Conservation (phyloP, 352 stramenopile genomes). For the Pythium inflatum region DNA sequence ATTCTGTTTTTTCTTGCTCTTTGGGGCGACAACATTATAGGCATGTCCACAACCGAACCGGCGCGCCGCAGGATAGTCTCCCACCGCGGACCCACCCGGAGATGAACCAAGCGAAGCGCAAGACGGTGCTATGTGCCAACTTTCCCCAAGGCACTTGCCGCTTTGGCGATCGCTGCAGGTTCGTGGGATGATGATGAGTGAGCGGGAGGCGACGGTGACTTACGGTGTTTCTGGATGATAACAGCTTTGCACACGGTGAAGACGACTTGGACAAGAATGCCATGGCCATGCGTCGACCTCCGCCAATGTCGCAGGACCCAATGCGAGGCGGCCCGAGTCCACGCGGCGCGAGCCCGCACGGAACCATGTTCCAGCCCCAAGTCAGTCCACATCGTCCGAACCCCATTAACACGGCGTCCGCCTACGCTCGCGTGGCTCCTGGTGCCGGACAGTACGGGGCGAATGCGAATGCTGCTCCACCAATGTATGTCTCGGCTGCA, state of each 20-base stretch:
- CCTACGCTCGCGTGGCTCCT: slow-evolving; percentile 37
- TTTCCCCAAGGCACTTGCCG: slow-evolving; percentile 73
- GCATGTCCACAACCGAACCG: slow-evolving; percentile 56
- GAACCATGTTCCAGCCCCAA: slow-evolving; percentile 11
- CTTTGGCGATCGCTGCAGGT: slow-evolving; percentile 87
- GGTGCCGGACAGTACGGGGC: too few species aligned
- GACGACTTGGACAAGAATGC: slow-evolving; percentile 53
- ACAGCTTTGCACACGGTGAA: slow-evolving; percentile 84
- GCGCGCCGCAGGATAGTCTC: slow-evolving; percentile 3
- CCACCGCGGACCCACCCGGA: slow-evolving; percentile 32
- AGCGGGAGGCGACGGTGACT: too few species aligned
- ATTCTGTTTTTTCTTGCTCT: slow-evolving; percentile 12
- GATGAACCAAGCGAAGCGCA: slow-evolving; percentile 54
- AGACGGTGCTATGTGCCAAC: slow-evolving; percentile 82
- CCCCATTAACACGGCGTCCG: slow-evolving; percentile 23
- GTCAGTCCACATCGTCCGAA: slow-evolving; percentile 10
- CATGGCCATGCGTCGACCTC: slow-evolving; percentile 4
- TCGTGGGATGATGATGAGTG: slow-evolving; percentile 13
- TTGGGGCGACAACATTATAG: slow-evolving; percentile 32
- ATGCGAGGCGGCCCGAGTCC: slow-evolving; percentile 13
- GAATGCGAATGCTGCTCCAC: slow-evolving; percentile 44
- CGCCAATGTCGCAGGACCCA: slow-evolving; percentile 16
- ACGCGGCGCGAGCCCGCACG: slow-evolving; percentile 22
- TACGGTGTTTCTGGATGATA: too few species aligned
- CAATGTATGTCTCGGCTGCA: slow-evolving; percentile 50